A percentile compares a stretch with the other conserved stretches of the same genome.
Conservation (phyloP, 208 protist genomes). For the Leishmania tarentolae region DNA sequence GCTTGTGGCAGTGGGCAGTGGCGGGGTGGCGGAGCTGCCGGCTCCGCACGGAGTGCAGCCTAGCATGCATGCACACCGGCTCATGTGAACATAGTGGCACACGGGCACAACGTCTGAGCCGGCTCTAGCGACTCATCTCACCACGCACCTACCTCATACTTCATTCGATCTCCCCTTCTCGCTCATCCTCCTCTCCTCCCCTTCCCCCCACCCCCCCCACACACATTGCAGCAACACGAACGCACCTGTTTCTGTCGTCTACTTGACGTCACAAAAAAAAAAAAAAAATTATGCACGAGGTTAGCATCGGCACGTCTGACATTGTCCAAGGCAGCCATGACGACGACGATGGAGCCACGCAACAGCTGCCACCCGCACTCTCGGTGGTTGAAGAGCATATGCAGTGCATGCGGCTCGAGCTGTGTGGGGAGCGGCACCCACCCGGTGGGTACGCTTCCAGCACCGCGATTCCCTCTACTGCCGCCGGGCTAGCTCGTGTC, state of each 20-base stretch:
- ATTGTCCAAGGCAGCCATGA: not conserved
- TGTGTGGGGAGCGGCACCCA: constrained; percentile 21
- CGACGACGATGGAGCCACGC: not conserved
- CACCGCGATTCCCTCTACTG: constrained; percentile 18
- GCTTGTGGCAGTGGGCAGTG: too few species aligned
- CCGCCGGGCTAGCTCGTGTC: constrained; percentile 43
- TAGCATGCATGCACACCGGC: not conserved
- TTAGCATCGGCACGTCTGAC: constrained; percentile 49
- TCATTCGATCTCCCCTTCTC: not conserved
- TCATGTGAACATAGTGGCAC: too few species aligned
- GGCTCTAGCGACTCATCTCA: not conserved
- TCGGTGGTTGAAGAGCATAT: constrained; percentile 29
- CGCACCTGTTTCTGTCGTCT: not conserved
- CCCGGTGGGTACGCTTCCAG: constrained; percentile 17
- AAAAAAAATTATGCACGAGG: constrained; percentile 19
- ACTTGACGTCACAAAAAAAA: not conserved
- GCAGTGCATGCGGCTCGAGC: constrained; percentile 23
- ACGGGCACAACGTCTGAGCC: too few species aligned
- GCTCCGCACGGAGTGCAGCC: too few species aligned
- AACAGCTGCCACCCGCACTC: constrained; percentile 16
- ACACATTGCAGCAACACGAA: not conserved
- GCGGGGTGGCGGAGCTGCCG: too few species aligned
- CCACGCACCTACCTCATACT: not conserved
- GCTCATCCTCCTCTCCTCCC: not conserved
- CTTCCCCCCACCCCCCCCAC: not conserved